Percentiles rank a stretch among this genome's conserved stretches.
Conservation (phyloP, 805 yeast species). For the Grigorovia humatica region DNA sequence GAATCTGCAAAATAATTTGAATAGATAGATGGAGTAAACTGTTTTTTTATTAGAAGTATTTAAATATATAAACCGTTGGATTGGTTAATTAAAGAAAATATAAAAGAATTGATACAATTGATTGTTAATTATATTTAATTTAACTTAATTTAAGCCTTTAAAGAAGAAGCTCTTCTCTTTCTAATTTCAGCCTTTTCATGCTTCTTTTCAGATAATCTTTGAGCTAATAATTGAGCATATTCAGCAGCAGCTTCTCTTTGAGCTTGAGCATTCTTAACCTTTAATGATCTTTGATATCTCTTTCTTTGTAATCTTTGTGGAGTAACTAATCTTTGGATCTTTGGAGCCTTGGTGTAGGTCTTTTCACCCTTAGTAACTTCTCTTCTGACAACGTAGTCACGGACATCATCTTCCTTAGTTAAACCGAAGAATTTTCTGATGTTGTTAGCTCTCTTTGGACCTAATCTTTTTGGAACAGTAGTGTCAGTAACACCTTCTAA, state of each 20-base stretch:
- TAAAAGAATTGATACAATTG: not conserved
- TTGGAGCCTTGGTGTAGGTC: constrained; percentile 99
- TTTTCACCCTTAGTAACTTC: constrained; percentile 96
- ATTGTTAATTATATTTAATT: not conserved
- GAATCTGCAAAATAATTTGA: no score
- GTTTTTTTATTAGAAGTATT: not conserved
- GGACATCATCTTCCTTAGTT: constrained; percentile 39
- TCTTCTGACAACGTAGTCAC: constrained; percentile 92
- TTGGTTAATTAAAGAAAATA: not conserved
- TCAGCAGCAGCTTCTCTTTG: constrained; percentile 99
- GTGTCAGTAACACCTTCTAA: constrained; percentile 92
- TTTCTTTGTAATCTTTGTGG: constrained; percentile 99
- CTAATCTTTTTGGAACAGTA: constrained; percentile 96
- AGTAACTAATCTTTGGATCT: constrained; percentile 98
- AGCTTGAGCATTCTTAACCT: constrained; percentile 94
- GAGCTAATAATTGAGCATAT: constrained; percentile 96
- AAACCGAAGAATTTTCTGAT: constrained; percentile 98
- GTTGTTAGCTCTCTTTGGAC: constrained; percentile 99
- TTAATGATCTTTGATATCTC: constrained; percentile 90
- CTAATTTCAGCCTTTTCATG: constrained; percentile 96
- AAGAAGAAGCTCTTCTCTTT: constrained; percentile 99
- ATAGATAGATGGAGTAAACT: not conserved
- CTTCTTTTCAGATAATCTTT: constrained; percentile 97
- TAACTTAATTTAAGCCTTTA: constrained; percentile 56
- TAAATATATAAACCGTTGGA: not conserved